Conservation (phyloP, 768 basidiomycete species). For the Lactifluus hygrophoroides region DNA sequence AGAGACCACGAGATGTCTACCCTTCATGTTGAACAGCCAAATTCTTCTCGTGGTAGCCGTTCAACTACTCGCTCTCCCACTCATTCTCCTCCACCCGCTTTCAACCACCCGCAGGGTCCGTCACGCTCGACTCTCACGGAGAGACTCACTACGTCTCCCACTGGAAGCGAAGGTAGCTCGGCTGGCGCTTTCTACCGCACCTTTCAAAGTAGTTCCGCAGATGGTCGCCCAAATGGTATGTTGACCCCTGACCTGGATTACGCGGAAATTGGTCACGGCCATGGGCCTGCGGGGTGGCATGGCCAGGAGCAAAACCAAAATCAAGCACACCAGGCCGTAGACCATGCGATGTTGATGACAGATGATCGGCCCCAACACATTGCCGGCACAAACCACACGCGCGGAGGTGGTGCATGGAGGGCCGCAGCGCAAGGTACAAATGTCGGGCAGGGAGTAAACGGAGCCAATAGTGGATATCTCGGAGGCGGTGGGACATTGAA, state of each 20-base stretch:
- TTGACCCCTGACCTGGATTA: conserved; percentile 67
- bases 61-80: conserved; percentile 18
- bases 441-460: not conserved
- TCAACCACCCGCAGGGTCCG: conserved; percentile 30
- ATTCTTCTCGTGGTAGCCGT: conserved; percentile 30
- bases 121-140: conserved; percentile 40
- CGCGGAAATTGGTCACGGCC: conserved; percentile 70
- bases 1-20: conserved; percentile 33
- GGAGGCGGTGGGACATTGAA: not conserved
- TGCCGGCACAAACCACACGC: not conserved
- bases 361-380: conserved; percentile 8
- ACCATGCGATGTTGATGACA: not conserved
- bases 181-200: conserved; percentile 51
- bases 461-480: not conserved
- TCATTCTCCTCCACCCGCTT: conserved; percentile 21
- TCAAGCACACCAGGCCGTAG: not conserved
- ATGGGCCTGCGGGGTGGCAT: conserved; percentile 31
- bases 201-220: conserved; percentile 32
- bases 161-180: conserved; percentile 53
- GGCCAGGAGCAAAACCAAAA: conserved; percentile 11
- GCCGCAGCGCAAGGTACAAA: not conserved
- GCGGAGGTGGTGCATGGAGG: not conserved
- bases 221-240: conserved; percentile 36
- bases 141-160: conserved; percentile 39
- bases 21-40: not conserved